A percentile compares a stretch with the other conserved stretches of the same genome.
These are phyloP conservation scores for Trypanosoma melophagium DNA, from an alignment of 208 protist genomes.

Conservation along the genomic window DNA sequence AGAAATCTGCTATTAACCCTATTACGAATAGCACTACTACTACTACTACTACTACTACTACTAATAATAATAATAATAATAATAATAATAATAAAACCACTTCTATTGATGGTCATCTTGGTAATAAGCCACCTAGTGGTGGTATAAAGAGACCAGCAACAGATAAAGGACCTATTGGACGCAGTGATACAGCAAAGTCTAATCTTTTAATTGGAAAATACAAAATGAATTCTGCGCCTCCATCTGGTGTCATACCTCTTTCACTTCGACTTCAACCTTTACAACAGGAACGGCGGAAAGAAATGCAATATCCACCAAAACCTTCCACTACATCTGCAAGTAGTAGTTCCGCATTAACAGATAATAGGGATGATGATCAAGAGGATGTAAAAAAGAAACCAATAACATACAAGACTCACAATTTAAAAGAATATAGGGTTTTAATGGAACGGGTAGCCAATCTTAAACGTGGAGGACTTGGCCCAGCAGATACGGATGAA, in stretches of 20 bases:
- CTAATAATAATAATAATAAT: not conserved
- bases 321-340: not conserved
- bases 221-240: not conserved
- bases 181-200: too few species aligned
- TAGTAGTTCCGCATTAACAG: not conserved
- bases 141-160: not conserved
- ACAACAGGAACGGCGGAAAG: not conserved
- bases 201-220: not conserved
- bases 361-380: not conserved
- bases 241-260: not conserved
- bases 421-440: constrained; percentile 64
- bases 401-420: constrained; percentile 60
- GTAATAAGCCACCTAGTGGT: not conserved
- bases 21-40: not conserved
- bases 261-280: constrained; percentile 1
- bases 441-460: constrained; percentile 56
- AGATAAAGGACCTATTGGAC: too few species aligned
- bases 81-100: not conserved
- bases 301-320: not conserved
- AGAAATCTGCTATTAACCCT: not conserved
- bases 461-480: constrained; percentile 49
- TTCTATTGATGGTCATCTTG: not conserved
- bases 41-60: not conserved
- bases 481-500: constrained; percentile 76
- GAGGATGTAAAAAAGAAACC: constrained; percentile 15